Percentiles rank a stretch among this genome's conserved stretches.
Evolutionary conservation across 129 eudicot genomes (phyloP).

Genomic region (Apium graveolens): DNA sequence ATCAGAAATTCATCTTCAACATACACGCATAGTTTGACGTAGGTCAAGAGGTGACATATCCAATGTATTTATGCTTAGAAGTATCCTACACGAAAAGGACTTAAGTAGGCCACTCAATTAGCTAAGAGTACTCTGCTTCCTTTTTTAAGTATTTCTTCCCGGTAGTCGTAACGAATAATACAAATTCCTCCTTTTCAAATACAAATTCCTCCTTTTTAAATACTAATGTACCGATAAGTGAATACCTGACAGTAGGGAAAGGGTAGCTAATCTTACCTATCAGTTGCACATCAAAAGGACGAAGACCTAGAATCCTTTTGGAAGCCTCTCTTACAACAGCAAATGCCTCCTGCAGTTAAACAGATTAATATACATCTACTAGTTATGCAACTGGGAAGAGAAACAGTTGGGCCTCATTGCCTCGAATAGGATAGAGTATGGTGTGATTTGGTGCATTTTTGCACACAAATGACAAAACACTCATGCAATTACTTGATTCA

Average conservation of each 20-base stretch:
- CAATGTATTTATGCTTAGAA: neutral
- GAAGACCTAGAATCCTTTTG: conserved; percentile 90
- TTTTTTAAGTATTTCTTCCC: neutral
- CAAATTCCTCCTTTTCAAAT: neutral
- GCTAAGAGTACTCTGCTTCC: neutral
- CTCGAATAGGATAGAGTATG: neutral
- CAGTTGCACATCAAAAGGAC: conserved; percentile 95
- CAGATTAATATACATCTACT: conserved; percentile 5
- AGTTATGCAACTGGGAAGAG: neutral
- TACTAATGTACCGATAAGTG: neutral
- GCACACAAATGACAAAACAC: neutral
- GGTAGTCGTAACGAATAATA: neutral
- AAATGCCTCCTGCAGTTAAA: conserved; percentile 87
- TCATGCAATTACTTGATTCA: neutral
- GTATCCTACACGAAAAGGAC: neutral
- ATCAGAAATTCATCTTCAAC: neutral
- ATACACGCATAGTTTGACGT: neutral
- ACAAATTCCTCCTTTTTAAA: neutral
- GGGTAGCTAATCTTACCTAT: conserved; percentile 40
- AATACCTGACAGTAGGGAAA: neutral
- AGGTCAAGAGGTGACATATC: neutral
- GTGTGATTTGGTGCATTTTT: neutral
- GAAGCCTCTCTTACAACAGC: conserved; percentile 93
- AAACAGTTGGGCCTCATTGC: neutral
- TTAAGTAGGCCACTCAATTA: neutral